These are phyloP conservation scores for Phyllosticta paracitricarpa DNA, from an alignment of 2,329 filamentous ascomycete genomes.

Conservation along the genomic window DNA sequence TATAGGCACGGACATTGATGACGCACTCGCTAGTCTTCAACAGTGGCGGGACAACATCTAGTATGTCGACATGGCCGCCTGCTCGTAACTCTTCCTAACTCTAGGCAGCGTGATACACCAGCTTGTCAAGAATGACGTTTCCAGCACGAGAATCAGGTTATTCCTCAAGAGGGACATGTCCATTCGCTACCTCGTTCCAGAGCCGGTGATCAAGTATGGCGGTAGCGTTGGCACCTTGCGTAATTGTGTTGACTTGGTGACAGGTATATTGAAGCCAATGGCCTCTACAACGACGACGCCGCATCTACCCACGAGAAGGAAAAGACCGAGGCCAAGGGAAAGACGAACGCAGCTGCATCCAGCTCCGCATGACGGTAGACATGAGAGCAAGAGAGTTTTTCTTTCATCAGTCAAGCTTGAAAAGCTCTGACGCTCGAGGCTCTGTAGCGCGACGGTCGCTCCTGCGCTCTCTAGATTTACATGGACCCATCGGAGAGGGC, in stretches of 20 bases:
- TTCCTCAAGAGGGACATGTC: slow-evolving; percentile 42
- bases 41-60: slow-evolving; percentile 75
- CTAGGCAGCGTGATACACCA: slow-evolving; percentile 63
- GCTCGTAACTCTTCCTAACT: background rate
- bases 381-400: background rate
- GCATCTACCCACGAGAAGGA: slow-evolving; percentile 27
- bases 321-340: slow-evolving; percentile 16
- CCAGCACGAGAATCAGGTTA: slow-evolving; percentile 64
- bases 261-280: slow-evolving; percentile 32
- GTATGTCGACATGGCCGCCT: background rate
- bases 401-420: background rate
- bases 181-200: slow-evolving; percentile 32
- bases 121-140: slow-evolving; percentile 69
- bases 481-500: background rate
- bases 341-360: slow-evolving; percentile 11
- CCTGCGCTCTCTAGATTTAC: background rate
- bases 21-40: slow-evolving; percentile 71
- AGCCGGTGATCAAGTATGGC: slow-evolving; percentile 7
- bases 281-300: slow-evolving; percentile 29
- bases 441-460: background rate
- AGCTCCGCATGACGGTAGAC: background rate
- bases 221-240: no score
- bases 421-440: background rate
- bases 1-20: slow-evolving; percentile 39
- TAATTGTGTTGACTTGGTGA: slow-evolving; percentile 18